Evolutionary conservation across 176 grass and related monocot genomes (phyloP), one percentile per base, ranked within the genome.

Genomic region (Poa annua): DNA sequence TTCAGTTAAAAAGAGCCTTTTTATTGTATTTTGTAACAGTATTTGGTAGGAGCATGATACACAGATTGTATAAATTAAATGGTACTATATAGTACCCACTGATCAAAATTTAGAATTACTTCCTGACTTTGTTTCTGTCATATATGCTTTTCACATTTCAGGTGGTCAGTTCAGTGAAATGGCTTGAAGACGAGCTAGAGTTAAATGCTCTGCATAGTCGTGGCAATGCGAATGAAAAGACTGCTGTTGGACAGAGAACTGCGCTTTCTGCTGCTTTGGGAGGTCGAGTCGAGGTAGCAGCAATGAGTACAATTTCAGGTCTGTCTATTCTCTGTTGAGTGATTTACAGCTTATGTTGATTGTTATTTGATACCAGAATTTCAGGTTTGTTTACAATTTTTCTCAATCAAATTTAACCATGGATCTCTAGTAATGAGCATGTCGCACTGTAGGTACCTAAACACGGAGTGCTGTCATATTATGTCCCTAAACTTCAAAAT

Each of bases 271-370:
- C 96, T 78, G 93, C 96, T 87, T 88, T 98, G 77, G 96, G 93
- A 85, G 89, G 96, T 70, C 96, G 91, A 87, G 93, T 98, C 83
- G 96, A 98, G 66, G 89, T 92, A 74, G 83, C 96, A 78, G 88
- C 93, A 84, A 98, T 95, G 96, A 92, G 75, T 85, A 95, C 92
- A 76, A 98, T 98, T 92, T 98, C 96, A 98, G 96, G 96, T 98
- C 88, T 29, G 11, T 70, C 74, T 74, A 81, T 65, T 82, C 83
- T 85, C 79, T 77, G 32, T 39, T 71, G 54, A 38, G 64, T 77
- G 42, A 7, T 86, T 47, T 47, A 17, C 25, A 26, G 22, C 25
- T 64, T 77, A 81, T 77, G 38, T 21, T 29, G 56, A 48, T 89
- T 26, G 32, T 44, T 51, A 1, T 70, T 41, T 80, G 61, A n/a